phyloP scores from a whole-genome alignment of 257 asterid genomes.

The Solanum bulbocastanum region DNA sequence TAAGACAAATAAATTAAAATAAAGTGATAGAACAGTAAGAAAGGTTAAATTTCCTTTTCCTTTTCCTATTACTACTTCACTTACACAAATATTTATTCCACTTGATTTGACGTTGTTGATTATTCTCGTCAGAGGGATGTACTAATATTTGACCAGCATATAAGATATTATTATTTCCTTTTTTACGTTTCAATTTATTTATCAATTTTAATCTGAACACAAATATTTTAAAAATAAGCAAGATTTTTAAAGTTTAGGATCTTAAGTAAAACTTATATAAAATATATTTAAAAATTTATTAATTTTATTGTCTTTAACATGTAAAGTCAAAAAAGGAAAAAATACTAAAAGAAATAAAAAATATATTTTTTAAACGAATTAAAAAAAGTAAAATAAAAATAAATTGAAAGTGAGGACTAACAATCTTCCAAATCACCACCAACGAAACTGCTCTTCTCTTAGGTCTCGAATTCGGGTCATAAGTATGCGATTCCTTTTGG shows the following conservation, averaged over 20 bases:
- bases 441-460: background rate
- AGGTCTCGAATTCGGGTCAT: background rate
- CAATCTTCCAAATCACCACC: background rate
- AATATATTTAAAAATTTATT: too few relatives aligned
- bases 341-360: too few relatives aligned
- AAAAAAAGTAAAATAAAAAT: too few relatives aligned
- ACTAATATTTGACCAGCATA: background rate
- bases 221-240: too few relatives aligned
- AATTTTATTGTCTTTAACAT: too few relatives aligned
- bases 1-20: too few relatives aligned
- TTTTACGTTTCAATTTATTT: too few relatives aligned
- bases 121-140: background rate
- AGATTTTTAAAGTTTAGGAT: too few relatives aligned
- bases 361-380: too few relatives aligned
- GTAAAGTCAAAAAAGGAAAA: too few relatives aligned
- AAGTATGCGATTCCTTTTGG: too few relatives aligned
- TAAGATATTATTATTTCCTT: background rate
- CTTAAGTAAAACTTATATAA: too few relatives aligned
- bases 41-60: background rate
- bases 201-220: background rate
- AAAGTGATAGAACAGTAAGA: background rate
- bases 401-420: background rate
- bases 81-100: background rate
- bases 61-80: background rate
- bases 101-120: background rate